Evolutionary conservation across 352 stramenopile species (phyloP), one percentile per base, ranked within the genome.

Genomic region (Globisporangium lucens): DNA sequence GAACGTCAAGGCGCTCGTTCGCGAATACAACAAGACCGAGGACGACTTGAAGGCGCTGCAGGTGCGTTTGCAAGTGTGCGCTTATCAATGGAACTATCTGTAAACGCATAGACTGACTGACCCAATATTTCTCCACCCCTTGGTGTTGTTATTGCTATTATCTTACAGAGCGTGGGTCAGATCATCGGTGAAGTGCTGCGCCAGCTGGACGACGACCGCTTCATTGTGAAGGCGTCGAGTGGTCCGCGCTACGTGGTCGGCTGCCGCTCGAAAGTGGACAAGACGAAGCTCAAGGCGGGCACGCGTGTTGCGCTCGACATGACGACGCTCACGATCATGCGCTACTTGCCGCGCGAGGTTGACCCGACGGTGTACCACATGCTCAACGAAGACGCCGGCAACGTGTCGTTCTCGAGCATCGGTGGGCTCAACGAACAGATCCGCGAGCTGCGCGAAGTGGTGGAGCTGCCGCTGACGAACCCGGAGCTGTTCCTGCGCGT

Each of bases 271-370:
- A 97, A 99, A 56, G 67, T 98, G 53, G 93, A 98, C 68, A 98
- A 98, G 77, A 82, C 74, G 58, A 99, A 98, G 70, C 90, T 99
- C 57, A 98, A 99, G 84, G 91, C 95, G 30, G 98, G 98, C 59
- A 99, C 96, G 24, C 86, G 98, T 52, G 97, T 99, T 41, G 97
- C 97, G 33, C 82, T 99, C 53, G 98, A 99, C 79, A 99, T 99
- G 96, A 99, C 97, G n/a, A 99, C 98, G 61, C 86, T 99, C 61
- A 99, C 98, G 41, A 99, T 99, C 80, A 99, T 99, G 97, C 92
- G 97, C 63, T 90, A 97, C 65, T 82, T 99, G 64, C 98, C 98
- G 22, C 89, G 97, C 61, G 97, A 99, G 72, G 97, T 99, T 63
- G 98, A 99, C 78, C 98, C 98, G 24, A 99, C 96, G 3, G 98